phyloP scores from a whole-genome alignment of 2,329 filamentous ascomycete genomes.

The Nannizziopsis barbatae region DNA sequence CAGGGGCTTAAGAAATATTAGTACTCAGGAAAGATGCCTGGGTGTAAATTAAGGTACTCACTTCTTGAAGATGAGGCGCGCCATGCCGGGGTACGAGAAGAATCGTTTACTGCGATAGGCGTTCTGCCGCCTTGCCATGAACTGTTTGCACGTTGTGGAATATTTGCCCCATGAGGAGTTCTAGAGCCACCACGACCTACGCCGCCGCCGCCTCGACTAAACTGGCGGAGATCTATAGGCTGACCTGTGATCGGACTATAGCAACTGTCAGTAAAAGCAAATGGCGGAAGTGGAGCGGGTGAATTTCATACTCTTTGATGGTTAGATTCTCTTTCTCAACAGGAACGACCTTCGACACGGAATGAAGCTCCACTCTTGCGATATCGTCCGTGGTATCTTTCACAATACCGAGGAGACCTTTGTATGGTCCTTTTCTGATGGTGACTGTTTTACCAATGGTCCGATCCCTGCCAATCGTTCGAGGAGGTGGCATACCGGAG shows the following conservation, averaged over 20 bases:
- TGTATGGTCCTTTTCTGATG: slow-evolving; percentile 76
- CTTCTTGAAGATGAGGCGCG: slow-evolving; percentile 45
- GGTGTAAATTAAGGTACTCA: slow-evolving; percentile 40
- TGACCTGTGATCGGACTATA: slow-evolving; percentile 54
- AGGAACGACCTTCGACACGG: slow-evolving; percentile 82
- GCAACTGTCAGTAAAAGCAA: slow-evolving; percentile 16
- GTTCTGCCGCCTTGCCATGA: slow-evolving; percentile 57
- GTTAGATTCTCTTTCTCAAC: slow-evolving; percentile 70
- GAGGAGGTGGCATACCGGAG: slow-evolving; percentile 57
- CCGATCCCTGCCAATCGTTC: slow-evolving; percentile 63
- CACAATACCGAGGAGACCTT: slow-evolving; percentile 86
- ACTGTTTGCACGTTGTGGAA: slow-evolving; percentile 30
- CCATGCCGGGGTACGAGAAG: slow-evolving; percentile 64
- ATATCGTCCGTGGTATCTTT: slow-evolving; percentile 82
- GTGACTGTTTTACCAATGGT: slow-evolving; percentile 85
- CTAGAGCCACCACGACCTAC: slow-evolving; percentile 29
- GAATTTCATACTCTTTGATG: slow-evolving; percentile 60
- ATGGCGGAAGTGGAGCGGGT: slow-evolving; percentile 2
- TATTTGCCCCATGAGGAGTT: slow-evolving; percentile 39
- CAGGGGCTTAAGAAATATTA: slow-evolving; percentile 25
- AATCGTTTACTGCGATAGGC: slow-evolving; percentile 49
- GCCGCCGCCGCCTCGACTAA: slow-evolving; percentile 33
- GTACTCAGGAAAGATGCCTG: not conserved
- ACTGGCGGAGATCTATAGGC: slow-evolving; percentile 57
- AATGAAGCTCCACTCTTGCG: slow-evolving; percentile 84